These are phyloP conservation scores for Aspergillus persii DNA, from an alignment of 2,329 filamentous ascomycete genomes.

Conservation along the genomic window DNA sequence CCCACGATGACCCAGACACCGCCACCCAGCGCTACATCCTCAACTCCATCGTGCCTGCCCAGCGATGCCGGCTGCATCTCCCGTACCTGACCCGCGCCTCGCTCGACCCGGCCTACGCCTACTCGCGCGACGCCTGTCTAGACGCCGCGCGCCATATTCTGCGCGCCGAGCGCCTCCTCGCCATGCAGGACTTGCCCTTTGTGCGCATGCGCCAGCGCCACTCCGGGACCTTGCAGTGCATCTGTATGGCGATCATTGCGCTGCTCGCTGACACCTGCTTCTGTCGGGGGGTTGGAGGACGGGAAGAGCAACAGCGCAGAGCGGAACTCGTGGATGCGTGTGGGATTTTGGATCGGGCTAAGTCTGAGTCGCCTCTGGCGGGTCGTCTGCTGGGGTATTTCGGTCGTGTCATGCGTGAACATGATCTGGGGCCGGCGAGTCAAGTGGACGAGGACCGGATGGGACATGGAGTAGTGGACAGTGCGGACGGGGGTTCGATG, in stretches of 20 bases:
- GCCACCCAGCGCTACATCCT: slow-evolving; percentile 35
- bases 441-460: neutral
- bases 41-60: slow-evolving; percentile 34
- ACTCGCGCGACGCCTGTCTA: neutral
- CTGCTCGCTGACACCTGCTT: neutral
- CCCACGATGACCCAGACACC: neutral
- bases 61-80: slow-evolving; percentile 39
- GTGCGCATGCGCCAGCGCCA: neutral
- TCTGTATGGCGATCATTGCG: neutral
- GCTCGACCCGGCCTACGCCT: neutral
- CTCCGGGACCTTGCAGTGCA: neutral
- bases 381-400: neutral
- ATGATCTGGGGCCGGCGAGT: neutral
- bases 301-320: neutral
- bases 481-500: no score
- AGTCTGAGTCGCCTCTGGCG: neutral
- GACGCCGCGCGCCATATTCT: neutral
- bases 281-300: neutral
- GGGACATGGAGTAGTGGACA: no score
- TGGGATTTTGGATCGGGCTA: neutral
- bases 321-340: neutral
- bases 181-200: neutral
- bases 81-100: slow-evolving; percentile 31
- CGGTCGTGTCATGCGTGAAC: neutral
- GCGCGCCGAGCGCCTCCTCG: neutral